phyloP scores from a whole-genome alignment of 1,284 basidiomycete genomes.

The Calocybe gambosa region DNA sequence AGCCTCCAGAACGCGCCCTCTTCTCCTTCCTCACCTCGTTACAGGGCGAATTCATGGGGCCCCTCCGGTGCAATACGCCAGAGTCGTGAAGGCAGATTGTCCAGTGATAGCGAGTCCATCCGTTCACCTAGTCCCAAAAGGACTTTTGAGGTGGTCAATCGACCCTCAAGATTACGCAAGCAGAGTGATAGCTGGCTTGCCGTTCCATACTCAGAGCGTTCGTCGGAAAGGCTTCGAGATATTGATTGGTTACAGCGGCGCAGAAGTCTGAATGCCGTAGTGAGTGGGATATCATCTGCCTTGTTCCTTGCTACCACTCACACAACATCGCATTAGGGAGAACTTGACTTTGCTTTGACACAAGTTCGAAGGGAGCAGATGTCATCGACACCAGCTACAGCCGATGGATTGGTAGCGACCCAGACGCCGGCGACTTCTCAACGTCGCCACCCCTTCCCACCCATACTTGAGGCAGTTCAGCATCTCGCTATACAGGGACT shows the following conservation, averaged over 20 bases:
- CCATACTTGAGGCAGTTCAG: constrained; percentile 33
- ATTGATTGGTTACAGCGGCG: constrained; percentile 70
- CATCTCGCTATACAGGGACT: constrained; percentile 52
- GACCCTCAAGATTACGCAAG: constrained; percentile 45
- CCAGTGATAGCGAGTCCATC: constrained; percentile 45
- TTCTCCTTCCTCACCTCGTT: constrained; percentile 40
- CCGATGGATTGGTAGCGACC: constrained; percentile 42
- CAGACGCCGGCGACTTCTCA: constrained; percentile 18
- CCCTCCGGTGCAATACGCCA: constrained; percentile 41
- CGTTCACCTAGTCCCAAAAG: constrained; percentile 37
- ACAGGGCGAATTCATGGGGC: constrained; percentile 47
- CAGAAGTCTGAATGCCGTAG: constrained; percentile 61
- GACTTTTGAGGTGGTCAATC: constrained; percentile 68
- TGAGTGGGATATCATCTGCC: constrained; percentile 31
- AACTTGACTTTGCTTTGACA: constrained; percentile 57
- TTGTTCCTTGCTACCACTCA: constrained; percentile 9
- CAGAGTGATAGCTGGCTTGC: constrained; percentile 43
- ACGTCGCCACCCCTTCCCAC: constrained; percentile 32
- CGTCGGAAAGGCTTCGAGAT: constrained; percentile 44
- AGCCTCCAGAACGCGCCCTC: constrained; percentile 36
- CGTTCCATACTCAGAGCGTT: constrained; percentile 31
- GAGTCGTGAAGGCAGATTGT: constrained; percentile 38
- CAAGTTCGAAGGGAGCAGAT: constrained; percentile 39
- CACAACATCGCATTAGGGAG: constrained; percentile 39
- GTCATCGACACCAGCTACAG: constrained; percentile 45